Evolutionary conservation across 2,329 filamentous ascomycete species (phyloP), one percentile per base, ranked within the genome.

Genomic region (Colletotrichum neosansevieriae): DNA sequence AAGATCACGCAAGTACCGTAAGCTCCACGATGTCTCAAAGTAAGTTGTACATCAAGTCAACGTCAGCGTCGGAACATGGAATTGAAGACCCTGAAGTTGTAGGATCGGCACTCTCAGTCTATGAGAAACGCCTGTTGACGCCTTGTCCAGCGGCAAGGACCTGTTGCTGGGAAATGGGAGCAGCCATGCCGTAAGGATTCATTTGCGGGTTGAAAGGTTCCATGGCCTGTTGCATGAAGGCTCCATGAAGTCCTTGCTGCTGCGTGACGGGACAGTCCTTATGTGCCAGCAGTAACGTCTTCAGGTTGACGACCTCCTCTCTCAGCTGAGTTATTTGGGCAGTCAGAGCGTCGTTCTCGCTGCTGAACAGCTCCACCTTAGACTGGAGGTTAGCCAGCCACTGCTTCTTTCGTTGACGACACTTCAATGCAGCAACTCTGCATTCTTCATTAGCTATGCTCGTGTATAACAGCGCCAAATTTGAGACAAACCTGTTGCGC

Each of bases 341-440:
- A 17, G 91, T 93, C 38, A 99, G 85, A 1, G 89, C 89, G 76
- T 99, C 96, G 71, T 98, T 98, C 80, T 99, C 96, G 1, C 87
- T 91, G 71, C 92, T 94, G 76, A 94, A 98, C 72, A 97, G 86
- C 79, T 99, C 96, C 15, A 98, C 95, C 80, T 98, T 98, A 63
- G 89, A 89, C 79, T 99, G 96, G 1, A 99, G 86, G 73, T 97
- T 98, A 36, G 93, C 92, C 66, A 98, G 88, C 96, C 96, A 99
- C 78, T 98, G 96, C 86, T 99, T 99, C 86, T 99, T 99, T 19
- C 96, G 89, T 79, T 99, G 96, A 70, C 96, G 92, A 80, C 96
- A 99, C 78, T 99, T 99, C 68, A 99, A 85, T 3, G 96, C 96
- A 71, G 96, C 96, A 72, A 99, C 94, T 77, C 96, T 98, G 72